Conservation (phyloP, 352 stramenopile species). For the Phytophthora foliorum region DNA sequence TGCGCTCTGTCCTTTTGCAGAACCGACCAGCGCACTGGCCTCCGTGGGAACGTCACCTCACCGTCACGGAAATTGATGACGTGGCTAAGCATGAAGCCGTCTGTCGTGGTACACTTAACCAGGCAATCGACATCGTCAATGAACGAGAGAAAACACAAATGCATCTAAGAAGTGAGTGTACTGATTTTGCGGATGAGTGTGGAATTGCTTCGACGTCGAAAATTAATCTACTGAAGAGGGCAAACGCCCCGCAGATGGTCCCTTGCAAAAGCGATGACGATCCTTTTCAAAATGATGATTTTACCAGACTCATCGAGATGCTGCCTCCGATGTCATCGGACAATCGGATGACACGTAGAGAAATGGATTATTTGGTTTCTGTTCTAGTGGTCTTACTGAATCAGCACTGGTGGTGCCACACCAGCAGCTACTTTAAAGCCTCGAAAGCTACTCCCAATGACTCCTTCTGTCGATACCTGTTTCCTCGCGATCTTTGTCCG, state of each 20-base stretch:
- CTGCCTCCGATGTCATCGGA: not conserved
- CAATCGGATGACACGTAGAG: not conserved
- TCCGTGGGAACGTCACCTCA: not conserved
- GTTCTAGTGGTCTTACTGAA: too few relatives aligned
- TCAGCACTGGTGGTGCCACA: slow-evolving; percentile 4
- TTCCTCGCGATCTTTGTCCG: not conserved
- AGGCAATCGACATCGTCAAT: slow-evolving; percentile 2
- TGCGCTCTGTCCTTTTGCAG: not conserved
- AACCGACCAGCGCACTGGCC: not conserved
- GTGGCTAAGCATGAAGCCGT: not conserved
- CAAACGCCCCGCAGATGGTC: not conserved
- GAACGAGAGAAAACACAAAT: not conserved
- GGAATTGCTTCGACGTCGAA: not conserved
- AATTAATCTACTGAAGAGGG: not conserved
- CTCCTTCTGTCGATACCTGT: not conserved
- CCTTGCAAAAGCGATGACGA: not conserved
- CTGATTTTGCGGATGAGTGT: not conserved
- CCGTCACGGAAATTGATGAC: not conserved
- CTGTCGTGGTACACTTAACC: not conserved
- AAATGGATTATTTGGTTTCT: slow-evolving; percentile 3
- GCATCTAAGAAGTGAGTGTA: not conserved
- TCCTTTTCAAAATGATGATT: not conserved
- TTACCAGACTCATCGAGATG: not conserved
- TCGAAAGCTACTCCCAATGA: not conserved
- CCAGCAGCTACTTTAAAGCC: not conserved